Conservation (phyloP, 2,329 filamentous ascomycete genomes). For the Monilinia aucupariae region DNA sequence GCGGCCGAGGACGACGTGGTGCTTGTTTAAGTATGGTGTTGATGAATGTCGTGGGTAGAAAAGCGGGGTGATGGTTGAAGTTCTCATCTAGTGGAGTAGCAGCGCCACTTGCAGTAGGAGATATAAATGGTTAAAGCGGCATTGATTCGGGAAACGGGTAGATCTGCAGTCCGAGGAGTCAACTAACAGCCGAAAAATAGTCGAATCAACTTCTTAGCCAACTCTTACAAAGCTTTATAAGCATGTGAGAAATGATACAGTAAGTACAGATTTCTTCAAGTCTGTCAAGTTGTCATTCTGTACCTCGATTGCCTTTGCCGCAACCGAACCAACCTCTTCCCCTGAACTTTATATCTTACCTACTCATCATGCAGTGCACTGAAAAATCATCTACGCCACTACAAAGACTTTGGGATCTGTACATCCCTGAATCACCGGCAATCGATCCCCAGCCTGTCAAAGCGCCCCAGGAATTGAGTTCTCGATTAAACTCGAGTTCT, state of each 20-base stretch:
- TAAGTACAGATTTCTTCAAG: neutral
- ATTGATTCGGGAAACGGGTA: neutral
- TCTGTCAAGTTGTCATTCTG: neutral
- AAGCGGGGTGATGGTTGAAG: neutral
- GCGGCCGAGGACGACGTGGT: neutral
- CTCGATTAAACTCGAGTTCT: neutral
- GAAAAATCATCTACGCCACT: neutral
- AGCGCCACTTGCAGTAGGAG: too few relatives aligned
- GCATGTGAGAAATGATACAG: neutral
- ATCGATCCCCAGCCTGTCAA: neutral
- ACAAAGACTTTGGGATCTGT: slow-evolving; percentile 14
- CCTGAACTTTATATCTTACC: neutral
- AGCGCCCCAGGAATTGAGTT: neutral
- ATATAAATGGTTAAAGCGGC: neutral
- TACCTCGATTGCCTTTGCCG: neutral
- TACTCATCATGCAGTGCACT: neutral
- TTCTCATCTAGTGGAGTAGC: too few relatives aligned
- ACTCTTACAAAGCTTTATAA: neutral
- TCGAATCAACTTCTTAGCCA: neutral
- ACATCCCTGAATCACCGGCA: neutral
- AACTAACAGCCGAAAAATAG: neutral
- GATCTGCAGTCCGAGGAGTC: neutral
- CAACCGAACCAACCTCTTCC: slow-evolving; percentile 7
- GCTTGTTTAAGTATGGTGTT: neutral
- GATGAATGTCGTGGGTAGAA: neutral